Evolutionary conservation across 495 filamentous ascomycete genomes (phyloP).

Genomic region (Hyaloscypha hepaticicola): DNA sequence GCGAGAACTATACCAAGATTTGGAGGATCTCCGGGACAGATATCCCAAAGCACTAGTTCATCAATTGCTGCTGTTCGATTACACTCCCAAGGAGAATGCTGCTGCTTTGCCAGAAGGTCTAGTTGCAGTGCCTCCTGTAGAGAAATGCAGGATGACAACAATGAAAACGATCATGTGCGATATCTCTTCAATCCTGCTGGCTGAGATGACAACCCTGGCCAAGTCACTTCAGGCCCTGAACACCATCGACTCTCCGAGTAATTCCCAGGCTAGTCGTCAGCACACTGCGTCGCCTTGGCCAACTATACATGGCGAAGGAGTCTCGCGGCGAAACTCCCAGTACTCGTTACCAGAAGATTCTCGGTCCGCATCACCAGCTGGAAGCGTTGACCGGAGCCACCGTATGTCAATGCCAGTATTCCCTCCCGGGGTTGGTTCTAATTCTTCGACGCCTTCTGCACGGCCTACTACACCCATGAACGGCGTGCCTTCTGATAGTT

Average conservation of each 20-base stretch:
- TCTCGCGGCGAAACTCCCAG: slow-evolving; percentile 55
- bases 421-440: slow-evolving; percentile 40
- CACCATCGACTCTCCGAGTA: slow-evolving; percentile 73
- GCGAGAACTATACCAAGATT: slow-evolving; percentile 58
- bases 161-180: slow-evolving; percentile 96
- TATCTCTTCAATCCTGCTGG: slow-evolving; percentile 77
- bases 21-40: slow-evolving; percentile 66
- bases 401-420: slow-evolving; percentile 83
- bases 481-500: slow-evolving; percentile 42
- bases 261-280: slow-evolving; percentile 35
- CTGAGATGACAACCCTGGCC: slow-evolving; percentile 84
- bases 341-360: slow-evolving; percentile 41
- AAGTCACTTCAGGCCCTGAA: slow-evolving; percentile 78
- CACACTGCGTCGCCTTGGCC: slow-evolving; percentile 39
- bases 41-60: slow-evolving; percentile 76
- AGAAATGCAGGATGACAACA: slow-evolving; percentile 75
- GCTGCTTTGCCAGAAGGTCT: slow-evolving; percentile 59
- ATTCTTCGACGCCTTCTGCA: slow-evolving; percentile 33
- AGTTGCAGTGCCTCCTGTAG: slow-evolving; percentile 68
- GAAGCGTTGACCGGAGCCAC: slow-evolving; percentile 45
- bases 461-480: slow-evolving; percentile 45
- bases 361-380: slow-evolving; percentile 50
- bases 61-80: slow-evolving; percentile 77
- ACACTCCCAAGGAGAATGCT: slow-evolving; percentile 45
- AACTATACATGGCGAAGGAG: slow-evolving; percentile 35